phyloP scores from a whole-genome alignment of 306 rosid genomes.

The Cucurbita moschata region DNA sequence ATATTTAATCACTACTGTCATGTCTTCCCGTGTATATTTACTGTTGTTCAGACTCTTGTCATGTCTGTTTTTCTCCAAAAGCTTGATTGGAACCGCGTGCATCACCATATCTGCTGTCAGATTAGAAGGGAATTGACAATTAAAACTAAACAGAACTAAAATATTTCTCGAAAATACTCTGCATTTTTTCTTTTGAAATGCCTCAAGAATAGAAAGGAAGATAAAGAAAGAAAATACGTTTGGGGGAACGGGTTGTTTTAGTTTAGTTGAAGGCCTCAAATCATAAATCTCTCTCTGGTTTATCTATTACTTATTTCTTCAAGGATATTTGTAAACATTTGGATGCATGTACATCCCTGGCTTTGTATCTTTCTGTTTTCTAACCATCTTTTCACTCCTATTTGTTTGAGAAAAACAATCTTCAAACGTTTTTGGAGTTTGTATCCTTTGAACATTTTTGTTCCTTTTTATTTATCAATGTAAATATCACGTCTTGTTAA shows the following conservation, averaged over 20 bases:
- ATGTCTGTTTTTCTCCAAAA: background rate
- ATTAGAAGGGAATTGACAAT: background rate
- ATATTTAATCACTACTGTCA: no score
- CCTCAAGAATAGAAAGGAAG: background rate
- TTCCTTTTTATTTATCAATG: background rate
- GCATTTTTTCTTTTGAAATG: no score
- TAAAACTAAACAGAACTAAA: background rate
- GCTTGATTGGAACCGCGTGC: background rate
- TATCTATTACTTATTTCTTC: background rate
- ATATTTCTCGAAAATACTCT: background rate
- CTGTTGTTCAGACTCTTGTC: background rate
- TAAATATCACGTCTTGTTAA: background rate
- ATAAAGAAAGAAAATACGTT: no score
- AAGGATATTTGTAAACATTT: background rate
- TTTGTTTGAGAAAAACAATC: background rate
- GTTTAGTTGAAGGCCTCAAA: no score
- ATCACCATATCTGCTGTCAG: background rate
- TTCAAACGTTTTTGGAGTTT: background rate
- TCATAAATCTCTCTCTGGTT: no score
- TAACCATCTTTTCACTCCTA: background rate
- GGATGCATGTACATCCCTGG: background rate
- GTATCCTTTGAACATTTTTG: background rate
- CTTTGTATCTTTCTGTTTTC: background rate
- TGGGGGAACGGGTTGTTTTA: no score
- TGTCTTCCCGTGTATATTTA: no score